Percentiles rank a stretch among this genome's conserved stretches.
Conservation (phyloP, 2,329 filamentous ascomycete species). For the Fusarium penzigii region DNA sequence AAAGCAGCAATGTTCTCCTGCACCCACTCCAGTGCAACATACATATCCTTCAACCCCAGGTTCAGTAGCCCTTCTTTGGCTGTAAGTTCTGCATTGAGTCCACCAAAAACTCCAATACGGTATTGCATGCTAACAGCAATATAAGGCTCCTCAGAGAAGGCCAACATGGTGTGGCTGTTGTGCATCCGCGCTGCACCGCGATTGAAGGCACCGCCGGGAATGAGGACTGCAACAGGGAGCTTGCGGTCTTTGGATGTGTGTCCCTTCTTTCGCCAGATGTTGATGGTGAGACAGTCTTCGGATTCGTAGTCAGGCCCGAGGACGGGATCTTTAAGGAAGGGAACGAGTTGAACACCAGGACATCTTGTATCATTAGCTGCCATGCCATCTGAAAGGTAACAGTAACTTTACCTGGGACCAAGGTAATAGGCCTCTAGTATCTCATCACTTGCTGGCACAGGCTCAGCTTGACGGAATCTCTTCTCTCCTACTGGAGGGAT, state of each 20-base stretch:
- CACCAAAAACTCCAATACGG: constrained; percentile 59
- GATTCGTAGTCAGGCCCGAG: constrained; percentile 33
- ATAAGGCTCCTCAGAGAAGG: constrained; percentile 46
- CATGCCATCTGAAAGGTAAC: neutral
- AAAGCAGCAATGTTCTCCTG: constrained; percentile 52
- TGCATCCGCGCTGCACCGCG: constrained; percentile 40
- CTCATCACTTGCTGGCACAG: constrained; percentile 29
- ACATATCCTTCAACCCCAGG: constrained; percentile 53
- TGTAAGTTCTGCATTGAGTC: constrained; percentile 53
- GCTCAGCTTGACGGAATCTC: constrained; percentile 41
- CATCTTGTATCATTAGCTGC: constrained; percentile 24
- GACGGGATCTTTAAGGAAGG: constrained; percentile 32
- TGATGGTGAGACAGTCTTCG: constrained; percentile 31
- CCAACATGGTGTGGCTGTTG: constrained; percentile 48
- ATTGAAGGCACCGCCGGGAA: constrained; percentile 35
- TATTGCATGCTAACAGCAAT: constrained; percentile 50
- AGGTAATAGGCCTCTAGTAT: constrained; percentile 27
- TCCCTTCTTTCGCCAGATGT: constrained; percentile 24
- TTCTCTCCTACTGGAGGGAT: constrained; percentile 44
- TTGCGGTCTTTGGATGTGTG: constrained; percentile 16
- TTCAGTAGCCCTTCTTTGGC: constrained; percentile 55
- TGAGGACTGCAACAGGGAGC: constrained; percentile 28
- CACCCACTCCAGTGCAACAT: constrained; percentile 50
- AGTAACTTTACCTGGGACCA: constrained; percentile 17
- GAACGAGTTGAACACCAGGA: constrained; percentile 32